phyloP scores from a whole-genome alignment of 306 rosid genomes.

The Adenanthera pavonina region DNA sequence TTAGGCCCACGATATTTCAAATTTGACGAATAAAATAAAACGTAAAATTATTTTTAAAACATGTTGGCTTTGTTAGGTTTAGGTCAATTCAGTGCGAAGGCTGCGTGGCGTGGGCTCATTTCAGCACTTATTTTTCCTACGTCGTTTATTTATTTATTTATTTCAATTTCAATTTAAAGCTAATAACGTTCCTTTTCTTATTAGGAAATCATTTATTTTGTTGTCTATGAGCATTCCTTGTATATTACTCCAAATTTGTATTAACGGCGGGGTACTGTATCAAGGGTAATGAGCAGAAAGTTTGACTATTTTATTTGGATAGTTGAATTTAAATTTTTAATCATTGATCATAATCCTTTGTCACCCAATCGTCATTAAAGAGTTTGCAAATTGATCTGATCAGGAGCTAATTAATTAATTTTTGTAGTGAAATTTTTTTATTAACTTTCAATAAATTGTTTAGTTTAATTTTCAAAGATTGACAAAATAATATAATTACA shows the following conservation, averaged over 20 bases:
- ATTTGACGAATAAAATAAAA: slow-evolving; percentile 1
- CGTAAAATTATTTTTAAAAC: not conserved
- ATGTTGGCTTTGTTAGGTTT: slow-evolving; percentile 44
- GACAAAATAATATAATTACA: not conserved
- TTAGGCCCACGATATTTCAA: slow-evolving; percentile 38
- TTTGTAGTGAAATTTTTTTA: not conserved
- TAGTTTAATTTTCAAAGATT: not conserved
- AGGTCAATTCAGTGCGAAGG: slow-evolving; percentile 44
- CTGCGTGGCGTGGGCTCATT: slow-evolving; percentile 38
- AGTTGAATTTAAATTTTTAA: not conserved
- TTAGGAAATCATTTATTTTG: not conserved
- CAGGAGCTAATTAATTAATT: not conserved
- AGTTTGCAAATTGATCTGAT: not conserved
- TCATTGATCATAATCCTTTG: not conserved
- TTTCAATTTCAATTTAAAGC: slow-evolving; percentile 1
- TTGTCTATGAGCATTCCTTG: not conserved
- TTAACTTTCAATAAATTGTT: not conserved
- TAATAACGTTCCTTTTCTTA: not conserved
- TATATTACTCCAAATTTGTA: not conserved
- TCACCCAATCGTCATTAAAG: not conserved
- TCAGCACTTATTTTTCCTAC: not conserved
- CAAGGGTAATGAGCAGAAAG: not conserved
- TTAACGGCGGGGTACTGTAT: not conserved
- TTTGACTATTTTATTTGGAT: not conserved
- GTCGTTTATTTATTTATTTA: not conserved